Conservation (phyloP, 2,329 filamentous ascomycete genomes). For the Exophiala mesophila region DNA sequence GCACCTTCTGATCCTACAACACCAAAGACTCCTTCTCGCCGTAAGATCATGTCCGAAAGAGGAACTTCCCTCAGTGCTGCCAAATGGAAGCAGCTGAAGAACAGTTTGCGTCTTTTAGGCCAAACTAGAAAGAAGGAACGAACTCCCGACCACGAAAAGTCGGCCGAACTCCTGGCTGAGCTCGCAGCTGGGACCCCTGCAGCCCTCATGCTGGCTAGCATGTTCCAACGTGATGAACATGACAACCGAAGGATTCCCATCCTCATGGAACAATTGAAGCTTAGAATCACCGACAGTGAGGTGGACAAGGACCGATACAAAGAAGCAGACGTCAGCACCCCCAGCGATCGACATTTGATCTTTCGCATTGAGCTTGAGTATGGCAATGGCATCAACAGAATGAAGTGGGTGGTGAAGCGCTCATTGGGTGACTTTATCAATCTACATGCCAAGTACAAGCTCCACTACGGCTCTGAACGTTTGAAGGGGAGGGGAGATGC, state of each 20-base stretch:
- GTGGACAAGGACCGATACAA: constrained; percentile 47
- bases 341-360: constrained; percentile 67
- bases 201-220: constrained; percentile 88
- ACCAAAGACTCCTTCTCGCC: constrained; percentile 30
- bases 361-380: constrained; percentile 95
- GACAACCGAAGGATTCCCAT: constrained; percentile 93
- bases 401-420: constrained; percentile 91
- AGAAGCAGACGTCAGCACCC: constrained; percentile 18
- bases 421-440: constrained; percentile 88
- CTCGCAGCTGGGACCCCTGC: constrained; percentile 87
- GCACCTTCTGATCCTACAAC: constrained; percentile 11
- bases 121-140: constrained; percentile 77
- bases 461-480: constrained; percentile 77
- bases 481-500: constrained; percentile 61
- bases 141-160: constrained; percentile 88
- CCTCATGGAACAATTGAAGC: constrained; percentile 87
- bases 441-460: constrained; percentile 87
- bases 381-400: constrained; percentile 87
- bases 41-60: constrained; percentile 51
- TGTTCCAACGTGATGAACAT: constrained; percentile 96
- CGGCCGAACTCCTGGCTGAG: constrained; percentile 92
- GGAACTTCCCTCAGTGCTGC: constrained; percentile 68
- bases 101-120: constrained; percentile 71
- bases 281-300: constrained; percentile 77
- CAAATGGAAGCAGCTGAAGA: constrained; percentile 91